These are phyloP conservation scores for Aspergillus transmontanensis DNA, from an alignment of 2,329 filamentous ascomycete species.

Conservation along the genomic window DNA sequence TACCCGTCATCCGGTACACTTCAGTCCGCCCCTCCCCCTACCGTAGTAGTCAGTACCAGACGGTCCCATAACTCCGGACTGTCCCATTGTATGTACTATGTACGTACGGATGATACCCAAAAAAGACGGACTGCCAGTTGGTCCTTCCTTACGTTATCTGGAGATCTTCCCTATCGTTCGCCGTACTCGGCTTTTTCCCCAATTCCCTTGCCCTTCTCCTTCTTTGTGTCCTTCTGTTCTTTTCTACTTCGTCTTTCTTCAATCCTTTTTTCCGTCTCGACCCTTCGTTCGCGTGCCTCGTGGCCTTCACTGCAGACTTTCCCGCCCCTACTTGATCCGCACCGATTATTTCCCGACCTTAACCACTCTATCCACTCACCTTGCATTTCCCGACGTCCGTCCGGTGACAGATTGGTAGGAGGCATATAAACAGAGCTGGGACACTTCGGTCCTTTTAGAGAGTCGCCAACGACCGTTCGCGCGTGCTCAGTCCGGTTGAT, in stretches of 20 bases:
- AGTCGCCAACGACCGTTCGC: neutral
- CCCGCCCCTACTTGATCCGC: neutral
- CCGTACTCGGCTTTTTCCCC: slow-evolving; percentile 17
- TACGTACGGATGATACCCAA: neutral
- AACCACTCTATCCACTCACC: neutral
- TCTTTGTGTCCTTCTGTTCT: slow-evolving; percentile 6
- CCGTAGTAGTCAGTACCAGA: neutral
- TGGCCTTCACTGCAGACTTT: neutral
- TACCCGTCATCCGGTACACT: slow-evolving; percentile 1
- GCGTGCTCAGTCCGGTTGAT: neutral
- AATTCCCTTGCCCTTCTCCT: neutral
- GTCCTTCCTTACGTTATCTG: slow-evolving; percentile 26
- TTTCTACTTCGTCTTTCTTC: neutral
- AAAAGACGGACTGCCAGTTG: slow-evolving; percentile 13
- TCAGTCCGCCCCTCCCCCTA: neutral
- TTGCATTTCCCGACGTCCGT: neutral
- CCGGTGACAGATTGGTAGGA: neutral
- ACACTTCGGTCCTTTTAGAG: neutral
- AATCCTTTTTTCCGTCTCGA: neutral
- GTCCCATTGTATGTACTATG: neutral
- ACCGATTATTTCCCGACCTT: neutral
- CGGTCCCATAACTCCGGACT: neutral
- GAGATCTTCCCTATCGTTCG: slow-evolving; percentile 22
- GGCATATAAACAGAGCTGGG: neutral
- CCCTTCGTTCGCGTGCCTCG: neutral